Conservation (phyloP, 495 filamentous ascomycete genomes). For the Penicillium salamii region DNA sequence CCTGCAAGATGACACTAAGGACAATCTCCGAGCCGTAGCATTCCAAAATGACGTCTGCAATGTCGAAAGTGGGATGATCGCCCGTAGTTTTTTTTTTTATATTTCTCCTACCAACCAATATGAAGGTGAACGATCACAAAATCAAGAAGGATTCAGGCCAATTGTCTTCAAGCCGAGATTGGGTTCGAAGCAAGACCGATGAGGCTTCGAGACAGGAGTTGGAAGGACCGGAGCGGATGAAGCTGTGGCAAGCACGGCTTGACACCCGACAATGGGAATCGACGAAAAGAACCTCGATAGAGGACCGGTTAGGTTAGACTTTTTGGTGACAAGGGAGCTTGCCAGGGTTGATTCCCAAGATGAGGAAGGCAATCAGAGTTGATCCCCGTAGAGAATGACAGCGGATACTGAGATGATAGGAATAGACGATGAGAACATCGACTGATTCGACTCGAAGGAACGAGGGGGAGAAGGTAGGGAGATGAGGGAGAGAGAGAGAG, state of each 20-base stretch:
- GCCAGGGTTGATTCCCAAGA: constrained; percentile 5
- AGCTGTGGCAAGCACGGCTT: constrained; percentile 20
- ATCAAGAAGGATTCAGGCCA: constrained; percentile 13
- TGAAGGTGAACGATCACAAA: constrained; percentile 6
- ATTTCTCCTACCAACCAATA: constrained; percentile 13
- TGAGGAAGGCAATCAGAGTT: constrained; percentile 13
- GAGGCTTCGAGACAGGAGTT: constrained; percentile 29
- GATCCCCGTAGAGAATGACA: constrained; percentile 44
- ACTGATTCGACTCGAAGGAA: constrained; percentile 37
- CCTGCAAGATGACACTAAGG: constrained; percentile 27
- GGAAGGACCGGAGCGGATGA: constrained; percentile 39
- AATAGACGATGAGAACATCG: constrained; percentile 29
- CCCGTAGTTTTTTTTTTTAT: constrained; percentile 12
- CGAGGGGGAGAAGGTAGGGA: constrained; percentile 28
- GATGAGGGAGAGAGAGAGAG: constrained; percentile 19
- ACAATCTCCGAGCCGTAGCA: constrained; percentile 20
- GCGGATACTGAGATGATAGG: constrained; percentile 23
- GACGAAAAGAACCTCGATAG: constrained; percentile 8
- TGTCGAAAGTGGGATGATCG: constrained; percentile 24
- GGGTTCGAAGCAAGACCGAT: constrained; percentile 24
- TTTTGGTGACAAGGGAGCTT: constrained; percentile 10
- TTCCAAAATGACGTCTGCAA: constrained; percentile 30
- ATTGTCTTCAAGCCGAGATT: constrained; percentile 15
- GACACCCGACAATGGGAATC: constrained; percentile 9
- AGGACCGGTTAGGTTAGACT: constrained; percentile 5